Percentiles rank a stretch among this genome's conserved stretches.
These are phyloP conservation scores for Asparagopsis taxiformis DNA, from an alignment of 31 red algal species.

Conservation along the genomic window DNA sequence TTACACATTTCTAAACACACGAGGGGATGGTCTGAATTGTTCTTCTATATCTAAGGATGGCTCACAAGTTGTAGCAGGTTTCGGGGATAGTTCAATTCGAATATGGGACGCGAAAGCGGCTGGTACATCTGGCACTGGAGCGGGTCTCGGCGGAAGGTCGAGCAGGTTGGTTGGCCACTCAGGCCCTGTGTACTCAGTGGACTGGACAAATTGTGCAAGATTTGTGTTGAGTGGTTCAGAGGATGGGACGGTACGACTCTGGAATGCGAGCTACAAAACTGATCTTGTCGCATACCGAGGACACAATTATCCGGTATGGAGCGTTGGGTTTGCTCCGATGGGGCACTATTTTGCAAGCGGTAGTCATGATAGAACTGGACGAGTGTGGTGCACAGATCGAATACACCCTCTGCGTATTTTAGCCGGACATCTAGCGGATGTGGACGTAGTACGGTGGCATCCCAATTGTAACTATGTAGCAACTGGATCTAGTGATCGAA, in stretches of 20 bases:
- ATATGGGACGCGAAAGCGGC: slow-evolving; percentile 77
- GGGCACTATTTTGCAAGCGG: slow-evolving; percentile 91
- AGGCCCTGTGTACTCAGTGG: slow-evolving; percentile 83
- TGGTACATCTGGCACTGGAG: slow-evolving; percentile 19
- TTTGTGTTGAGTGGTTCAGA: slow-evolving; percentile 74
- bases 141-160: slow-evolving; percentile 2
- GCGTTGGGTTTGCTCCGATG: slow-evolving; percentile 69
- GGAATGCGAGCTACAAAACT: slow-evolving; percentile 46
- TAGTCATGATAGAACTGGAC: slow-evolving; percentile 82
- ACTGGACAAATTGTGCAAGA: slow-evolving; percentile 65
- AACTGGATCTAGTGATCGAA: slow-evolving; percentile 81
- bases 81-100: slow-evolving; percentile 83
- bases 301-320: slow-evolving; percentile 95
- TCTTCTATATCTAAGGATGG: slow-evolving; percentile 79
- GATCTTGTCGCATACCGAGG: slow-evolving; percentile 87
- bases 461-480: slow-evolving; percentile 96
- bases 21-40: slow-evolving; percentile 77
- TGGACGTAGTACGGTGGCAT: slow-evolving; percentile 92
- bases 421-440: slow-evolving; percentile 93
- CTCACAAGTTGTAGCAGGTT: slow-evolving; percentile 77
- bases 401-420: slow-evolving; percentile 82
- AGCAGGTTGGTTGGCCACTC: slow-evolving; percentile 79
- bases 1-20: slow-evolving; percentile 90
- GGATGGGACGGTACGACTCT: slow-evolving; percentile 88
- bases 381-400: slow-evolving; percentile 82